Percentiles rank a stretch among this genome's conserved stretches.
These are phyloP conservation scores for Zymoseptoria pseudotritici DNA, from an alignment of 2,329 filamentous ascomycete species.

Conservation along the genomic window DNA sequence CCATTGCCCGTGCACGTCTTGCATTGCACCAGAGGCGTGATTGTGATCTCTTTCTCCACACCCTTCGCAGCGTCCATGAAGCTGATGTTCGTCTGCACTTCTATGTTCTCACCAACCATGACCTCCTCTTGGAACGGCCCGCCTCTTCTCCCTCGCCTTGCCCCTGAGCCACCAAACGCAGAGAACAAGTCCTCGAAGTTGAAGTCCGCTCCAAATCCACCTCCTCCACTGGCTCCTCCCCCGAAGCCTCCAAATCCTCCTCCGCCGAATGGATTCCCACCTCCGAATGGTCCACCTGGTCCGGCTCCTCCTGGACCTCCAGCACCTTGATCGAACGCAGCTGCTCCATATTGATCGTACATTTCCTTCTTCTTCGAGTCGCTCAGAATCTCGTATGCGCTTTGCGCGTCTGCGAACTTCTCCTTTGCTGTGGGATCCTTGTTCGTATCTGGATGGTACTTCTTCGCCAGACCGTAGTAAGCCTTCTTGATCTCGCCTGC, in stretches of 20 bases:
- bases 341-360: constrained; percentile 82
- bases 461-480: constrained; percentile 95
- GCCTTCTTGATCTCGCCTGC: constrained; percentile 92
- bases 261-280: constrained; percentile 56
- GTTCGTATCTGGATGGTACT: constrained; percentile 96
- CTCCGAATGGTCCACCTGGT: constrained; percentile 53
- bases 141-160: constrained; percentile 39
- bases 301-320: constrained; percentile 61
- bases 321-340: constrained; percentile 58
- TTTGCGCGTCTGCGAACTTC: constrained; percentile 85
- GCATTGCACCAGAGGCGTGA: constrained; percentile 75
- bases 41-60: constrained; percentile 75
- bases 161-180: constrained; percentile 66
- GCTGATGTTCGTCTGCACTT: constrained; percentile 84
- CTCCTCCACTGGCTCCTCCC: constrained; percentile 29
- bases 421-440: constrained; percentile 92
- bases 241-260: constrained; percentile 42
- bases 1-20: constrained; percentile 77
- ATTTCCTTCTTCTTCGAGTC: constrained; percentile 89
- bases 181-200: constrained; percentile 96
- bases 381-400: constrained; percentile 86
- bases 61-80: constrained; percentile 97
- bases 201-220: constrained; percentile 68
- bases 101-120: constrained; percentile 89
- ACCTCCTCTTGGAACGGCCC: constrained; percentile 73